These are phyloP conservation scores for Leptodermis oblonga DNA, from an alignment of 257 asterid species.

Conservation along the genomic window DNA sequence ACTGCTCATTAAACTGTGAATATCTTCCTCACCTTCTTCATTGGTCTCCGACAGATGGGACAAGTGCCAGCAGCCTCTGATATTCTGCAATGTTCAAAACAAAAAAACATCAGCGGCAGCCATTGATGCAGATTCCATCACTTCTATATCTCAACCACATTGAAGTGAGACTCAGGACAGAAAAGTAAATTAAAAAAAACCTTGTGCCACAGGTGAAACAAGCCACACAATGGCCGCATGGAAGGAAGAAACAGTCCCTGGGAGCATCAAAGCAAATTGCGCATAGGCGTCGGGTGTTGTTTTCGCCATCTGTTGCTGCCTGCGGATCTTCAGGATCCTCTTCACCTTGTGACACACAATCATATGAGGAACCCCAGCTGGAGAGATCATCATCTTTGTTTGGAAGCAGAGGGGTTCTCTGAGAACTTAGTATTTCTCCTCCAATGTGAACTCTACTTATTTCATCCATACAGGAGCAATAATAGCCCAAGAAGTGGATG, in stretches of 20 bases:
- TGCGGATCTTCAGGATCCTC: conserved; percentile 33
- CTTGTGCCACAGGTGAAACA: conserved; percentile 78
- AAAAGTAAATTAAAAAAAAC: conserved; percentile 26
- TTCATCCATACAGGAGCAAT: conserved; percentile 24
- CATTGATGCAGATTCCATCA: too few species aligned
- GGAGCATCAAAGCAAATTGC: conserved; percentile 90
- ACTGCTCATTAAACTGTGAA: conserved; percentile 55
- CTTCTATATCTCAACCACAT: background rate
- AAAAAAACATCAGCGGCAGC: background rate
- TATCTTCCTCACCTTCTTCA: conserved; percentile 70
- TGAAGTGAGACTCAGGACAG: background rate
- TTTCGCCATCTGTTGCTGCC: conserved; percentile 43
- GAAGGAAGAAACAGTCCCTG: conserved; percentile 73
- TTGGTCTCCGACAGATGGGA: conserved; percentile 74
- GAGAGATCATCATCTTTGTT: conserved; percentile 45
- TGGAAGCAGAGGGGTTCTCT: conserved; percentile 54
- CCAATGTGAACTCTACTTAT: conserved; percentile 26
- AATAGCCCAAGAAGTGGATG: conserved; percentile 28
- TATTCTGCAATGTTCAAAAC: conserved; percentile 46
- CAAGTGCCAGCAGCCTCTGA: conserved; percentile 58
- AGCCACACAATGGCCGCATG: conserved; percentile 85
- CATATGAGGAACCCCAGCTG: conserved; percentile 53
- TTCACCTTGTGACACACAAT: conserved; percentile 44
- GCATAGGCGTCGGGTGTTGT: conserved; percentile 41
- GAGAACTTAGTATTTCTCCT: conserved; percentile 28